Percentiles rank a stretch among this genome's conserved stretches.
These are phyloP conservation scores for Tephrocybe sp. DNA, from an alignment of 768 basidiomycete species.

Conservation along the genomic window DNA sequence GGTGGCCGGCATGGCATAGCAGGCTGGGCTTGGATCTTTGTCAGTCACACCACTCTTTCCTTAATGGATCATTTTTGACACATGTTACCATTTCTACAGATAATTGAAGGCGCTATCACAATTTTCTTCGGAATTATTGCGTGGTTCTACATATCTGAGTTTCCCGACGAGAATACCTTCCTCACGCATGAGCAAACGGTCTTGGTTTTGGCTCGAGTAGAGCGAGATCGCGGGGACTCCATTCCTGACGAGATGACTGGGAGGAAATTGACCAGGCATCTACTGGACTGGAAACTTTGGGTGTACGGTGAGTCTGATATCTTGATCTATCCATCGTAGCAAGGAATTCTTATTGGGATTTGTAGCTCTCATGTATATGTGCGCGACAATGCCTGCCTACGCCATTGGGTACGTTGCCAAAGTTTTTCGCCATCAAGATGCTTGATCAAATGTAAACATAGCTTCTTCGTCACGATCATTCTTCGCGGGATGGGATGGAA, in stretches of 20 bases:
- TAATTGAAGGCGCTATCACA: conserved; percentile 50
- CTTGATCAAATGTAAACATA: conserved; percentile 14
- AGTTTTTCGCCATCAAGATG: neutral
- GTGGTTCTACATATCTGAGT: conserved; percentile 45
- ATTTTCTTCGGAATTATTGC: conserved; percentile 40
- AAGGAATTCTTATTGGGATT: neutral
- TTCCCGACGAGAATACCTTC: conserved; percentile 50
- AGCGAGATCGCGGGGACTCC: conserved; percentile 50
- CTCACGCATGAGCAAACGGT: conserved; percentile 40
- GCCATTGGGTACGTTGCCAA: conserved; percentile 40
- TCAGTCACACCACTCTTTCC: conserved; percentile 21
- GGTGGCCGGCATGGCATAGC: conserved; percentile 39
- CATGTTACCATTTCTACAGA: conserved; percentile 27
- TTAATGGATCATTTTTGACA: neutral
- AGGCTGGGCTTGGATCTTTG: conserved; percentile 58
- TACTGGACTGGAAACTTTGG: conserved; percentile 52
- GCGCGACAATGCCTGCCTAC: conserved; percentile 48
- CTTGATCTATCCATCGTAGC: neutral
- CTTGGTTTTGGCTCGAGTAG: conserved; percentile 42
- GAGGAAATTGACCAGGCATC: conserved; percentile 33
- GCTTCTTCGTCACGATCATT: conserved; percentile 48
- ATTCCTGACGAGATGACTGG: conserved; percentile 40
- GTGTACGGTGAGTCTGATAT: conserved; percentile 34
- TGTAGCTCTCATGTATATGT: conserved; percentile 49
- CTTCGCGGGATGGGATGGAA: conserved; percentile 51